Conservation (phyloP, 2,329 filamentous ascomycete genomes). For the Cercospora sojina region DNA sequence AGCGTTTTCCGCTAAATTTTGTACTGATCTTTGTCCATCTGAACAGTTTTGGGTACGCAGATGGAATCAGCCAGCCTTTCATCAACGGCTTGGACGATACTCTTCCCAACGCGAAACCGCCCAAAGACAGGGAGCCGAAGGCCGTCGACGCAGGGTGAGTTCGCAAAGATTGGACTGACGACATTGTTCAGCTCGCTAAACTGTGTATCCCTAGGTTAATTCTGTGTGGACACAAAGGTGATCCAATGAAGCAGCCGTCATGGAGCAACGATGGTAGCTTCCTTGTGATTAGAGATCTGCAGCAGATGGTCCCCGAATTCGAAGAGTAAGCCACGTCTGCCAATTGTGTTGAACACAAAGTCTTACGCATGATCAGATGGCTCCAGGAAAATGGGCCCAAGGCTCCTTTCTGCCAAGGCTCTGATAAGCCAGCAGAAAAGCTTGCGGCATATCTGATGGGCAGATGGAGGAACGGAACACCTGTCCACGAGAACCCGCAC, state of each 20-base stretch:
- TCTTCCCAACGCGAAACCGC: slow-evolving; percentile 5
- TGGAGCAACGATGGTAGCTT: slow-evolving; percentile 10
- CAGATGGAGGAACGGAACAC: slow-evolving; percentile 13
- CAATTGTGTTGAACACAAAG: slow-evolving; percentile 4
- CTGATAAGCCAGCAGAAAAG: slow-evolving; percentile 10
- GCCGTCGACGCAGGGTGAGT: slow-evolving; percentile 6
- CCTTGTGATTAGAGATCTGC: slow-evolving; percentile 13
- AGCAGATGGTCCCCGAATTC: slow-evolving; percentile 11
- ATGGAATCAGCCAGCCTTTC: slow-evolving; percentile 12
- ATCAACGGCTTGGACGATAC: slow-evolving; percentile 12
- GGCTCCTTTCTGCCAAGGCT: slow-evolving; percentile 11
- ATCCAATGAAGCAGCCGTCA: slow-evolving; percentile 11
- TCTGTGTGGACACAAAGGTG: slow-evolving; percentile 12
- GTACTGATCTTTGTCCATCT: slow-evolving; percentile 3
- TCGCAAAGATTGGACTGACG: slow-evolving; percentile 1
- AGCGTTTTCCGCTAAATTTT: slow-evolving; percentile 6
- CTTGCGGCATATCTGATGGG: slow-evolving; percentile 12
- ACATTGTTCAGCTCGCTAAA: slow-evolving; percentile 10
- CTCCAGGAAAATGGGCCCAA: slow-evolving; percentile 8
- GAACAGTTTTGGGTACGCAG: slow-evolving; percentile 9
- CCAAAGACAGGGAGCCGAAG: slow-evolving; percentile 7
- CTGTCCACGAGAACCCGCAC: slow-evolving; percentile 9
- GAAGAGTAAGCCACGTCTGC: slow-evolving; percentile 6
- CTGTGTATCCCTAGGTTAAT: slow-evolving; percentile 1
- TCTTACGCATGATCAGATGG: slow-evolving; percentile 10